Percentiles rank a stretch among this genome's conserved stretches.
These are phyloP conservation scores for Chalciporus sp. DNA, from an alignment of 1,284 basidiomycete species.

Conservation along the genomic window DNA sequence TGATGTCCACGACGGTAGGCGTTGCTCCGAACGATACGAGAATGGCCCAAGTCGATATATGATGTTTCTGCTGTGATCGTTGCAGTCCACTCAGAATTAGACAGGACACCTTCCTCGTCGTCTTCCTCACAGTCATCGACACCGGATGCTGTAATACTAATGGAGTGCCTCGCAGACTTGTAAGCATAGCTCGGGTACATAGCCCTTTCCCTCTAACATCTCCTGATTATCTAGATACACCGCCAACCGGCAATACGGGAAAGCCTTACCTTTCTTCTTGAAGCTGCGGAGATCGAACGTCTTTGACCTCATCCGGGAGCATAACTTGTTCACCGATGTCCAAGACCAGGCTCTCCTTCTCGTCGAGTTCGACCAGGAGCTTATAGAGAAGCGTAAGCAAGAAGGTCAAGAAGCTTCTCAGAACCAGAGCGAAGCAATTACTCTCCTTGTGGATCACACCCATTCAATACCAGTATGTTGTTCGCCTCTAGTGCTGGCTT, in stretches of 20 bases:
- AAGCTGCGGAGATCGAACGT: conserved; percentile 86
- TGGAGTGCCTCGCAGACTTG: conserved; percentile 94
- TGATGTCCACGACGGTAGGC: conserved; percentile 46
- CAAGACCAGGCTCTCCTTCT: conserved; percentile 91
- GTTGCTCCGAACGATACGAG: conserved; percentile 76
- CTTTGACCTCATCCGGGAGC: conserved; percentile 92
- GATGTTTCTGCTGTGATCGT: conserved; percentile 86
- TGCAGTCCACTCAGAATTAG: conserved; percentile 83
- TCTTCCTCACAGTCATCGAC: conserved; percentile 39
- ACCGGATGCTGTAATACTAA: conserved; percentile 59
- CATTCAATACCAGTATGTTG: conserved; percentile 89
- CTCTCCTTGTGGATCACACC: conserved; percentile 90
- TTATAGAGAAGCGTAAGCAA: conserved; percentile 62
- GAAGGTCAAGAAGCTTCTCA: conserved; percentile 42
- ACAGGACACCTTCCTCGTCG: conserved; percentile 60
- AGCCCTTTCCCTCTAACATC: background rate
- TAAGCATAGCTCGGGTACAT: conserved; percentile 39
- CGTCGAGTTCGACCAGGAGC: conserved; percentile 93
- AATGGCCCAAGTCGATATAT: conserved; percentile 93
- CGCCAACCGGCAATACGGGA: conserved; percentile 88
- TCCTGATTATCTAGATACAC: conserved; percentile 49
- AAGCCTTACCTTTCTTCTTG: conserved; percentile 90
- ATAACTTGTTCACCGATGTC: conserved; percentile 94
- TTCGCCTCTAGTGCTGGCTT: background rate
- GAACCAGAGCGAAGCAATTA: conserved; percentile 72